Evolutionary conservation across 305 asterid genomes (phyloP).

Genomic region (Rubia occidens): DNA sequence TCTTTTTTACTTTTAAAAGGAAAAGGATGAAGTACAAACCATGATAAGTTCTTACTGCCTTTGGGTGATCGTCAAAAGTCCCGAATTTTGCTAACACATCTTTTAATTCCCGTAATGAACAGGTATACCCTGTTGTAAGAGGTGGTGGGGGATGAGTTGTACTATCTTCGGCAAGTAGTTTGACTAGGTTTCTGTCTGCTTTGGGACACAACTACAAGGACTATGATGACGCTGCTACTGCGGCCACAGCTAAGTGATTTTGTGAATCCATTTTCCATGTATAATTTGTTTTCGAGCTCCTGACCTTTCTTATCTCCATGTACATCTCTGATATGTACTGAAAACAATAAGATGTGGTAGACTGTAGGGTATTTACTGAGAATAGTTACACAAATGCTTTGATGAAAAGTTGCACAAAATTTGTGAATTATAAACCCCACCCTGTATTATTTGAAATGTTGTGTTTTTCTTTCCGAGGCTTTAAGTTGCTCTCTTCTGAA

Average conservation of each 20-base stretch:
- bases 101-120: background rate
- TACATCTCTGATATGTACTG: constrained; percentile 9
- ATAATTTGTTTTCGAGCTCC: background rate
- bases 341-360: constrained; percentile 11
- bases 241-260: background rate
- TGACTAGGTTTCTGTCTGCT: constrained; percentile 3
- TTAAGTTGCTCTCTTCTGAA: background rate
- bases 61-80: background rate
- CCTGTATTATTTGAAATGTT: background rate
- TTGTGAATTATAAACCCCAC: background rate
- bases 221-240: background rate
- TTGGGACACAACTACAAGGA: background rate
- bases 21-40: no score
- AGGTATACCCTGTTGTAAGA: background rate
- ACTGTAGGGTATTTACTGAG: constrained; percentile 1
- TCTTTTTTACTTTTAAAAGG: no score
- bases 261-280: background rate
- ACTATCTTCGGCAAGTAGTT: constrained; percentile 5
- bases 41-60: background rate
- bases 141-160: constrained; percentile 3
- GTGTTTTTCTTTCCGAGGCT: background rate
- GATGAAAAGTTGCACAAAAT: background rate
- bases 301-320: background rate
- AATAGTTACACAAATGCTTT: background rate
- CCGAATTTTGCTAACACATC: background rate